Evolutionary conservation across 2,329 filamentous ascomycete genomes (phyloP).

Genomic region (Venturiaceae sp.): DNA sequence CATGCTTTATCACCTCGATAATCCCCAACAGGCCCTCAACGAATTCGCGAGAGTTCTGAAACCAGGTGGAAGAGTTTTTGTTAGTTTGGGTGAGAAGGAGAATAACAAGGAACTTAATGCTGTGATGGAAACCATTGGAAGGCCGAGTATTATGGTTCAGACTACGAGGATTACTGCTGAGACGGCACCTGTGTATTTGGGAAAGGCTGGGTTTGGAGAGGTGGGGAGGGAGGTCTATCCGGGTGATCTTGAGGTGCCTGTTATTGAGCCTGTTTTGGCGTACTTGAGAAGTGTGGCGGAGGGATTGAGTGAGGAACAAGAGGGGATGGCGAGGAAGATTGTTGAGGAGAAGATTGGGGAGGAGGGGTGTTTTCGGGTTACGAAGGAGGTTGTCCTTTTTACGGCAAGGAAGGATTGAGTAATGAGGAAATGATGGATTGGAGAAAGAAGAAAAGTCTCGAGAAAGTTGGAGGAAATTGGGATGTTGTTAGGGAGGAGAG

Average conservation of each 20-base stretch:
- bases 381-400: too few relatives aligned
- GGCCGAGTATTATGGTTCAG: not conserved
- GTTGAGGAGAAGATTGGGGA: not conserved
- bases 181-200: not conserved
- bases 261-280: not conserved
- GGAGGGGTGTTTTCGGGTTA: not conserved
- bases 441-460: too few relatives aligned
- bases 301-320: not conserved
- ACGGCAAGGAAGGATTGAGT: too few relatives aligned
- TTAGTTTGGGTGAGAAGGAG: conserved; percentile 10
- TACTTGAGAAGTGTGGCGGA: not conserved
- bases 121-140: not conserved
- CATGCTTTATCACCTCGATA: conserved; percentile 12
- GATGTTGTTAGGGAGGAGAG: too few relatives aligned
- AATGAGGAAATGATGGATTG: too few relatives aligned
- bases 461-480: too few relatives aligned
- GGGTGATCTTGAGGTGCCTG: not conserved
- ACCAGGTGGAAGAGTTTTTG: conserved; percentile 6
- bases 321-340: not conserved
- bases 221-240: not conserved
- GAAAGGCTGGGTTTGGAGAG: not conserved
- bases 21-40: conserved; percentile 5
- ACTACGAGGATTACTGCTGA: not conserved
- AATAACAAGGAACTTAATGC: not conserved
- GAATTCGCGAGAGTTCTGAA: conserved; percentile 11